Evolutionary conservation across 225 moss, liverwort and hornwort species (phyloP), one percentile per base, ranked within the genome.

Genomic region (Neckera pumila): DNA sequence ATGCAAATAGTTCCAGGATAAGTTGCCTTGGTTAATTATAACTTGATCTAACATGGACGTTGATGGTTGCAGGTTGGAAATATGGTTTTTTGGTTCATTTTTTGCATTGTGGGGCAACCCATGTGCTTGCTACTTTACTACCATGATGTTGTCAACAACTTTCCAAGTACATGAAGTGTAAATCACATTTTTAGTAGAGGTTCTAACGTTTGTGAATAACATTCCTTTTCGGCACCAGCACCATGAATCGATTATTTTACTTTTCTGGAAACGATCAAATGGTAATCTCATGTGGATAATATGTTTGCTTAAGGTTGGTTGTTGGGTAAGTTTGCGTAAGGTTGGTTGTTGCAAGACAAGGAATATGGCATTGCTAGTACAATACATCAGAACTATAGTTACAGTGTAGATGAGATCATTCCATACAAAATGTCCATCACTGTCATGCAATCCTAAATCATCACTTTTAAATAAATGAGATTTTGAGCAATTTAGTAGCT

Each of bases 61-160:
- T 72, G 53, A 33, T 90, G 90, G 77, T 38, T 91, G 90, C 97
- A 98, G 98, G 93, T 98, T 87, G 98, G 98, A 83, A 97, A 99
- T 90, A 96, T 99, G 96, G 94, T 98, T 45, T 98, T 98, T 58
- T 98, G 97, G 97, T 96, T 97, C 91, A 95, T 97, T 88, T 98
- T 98, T 83, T 98, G 98, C 90, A 98, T 97, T 19, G 97, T 98
- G 82, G 98, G 98, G n/a, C 98, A 98, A 89, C 97, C 98, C 70
- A 98, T 98, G 98, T 98, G 98, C 89, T 88, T 98, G 87, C 96
- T 98, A 65, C 92, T 98, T 49, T 98, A 98, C 90, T 98, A 98
- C 89, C 98, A 98, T 47, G 98, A 98, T 57, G 95, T 98, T 49
- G 95, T 95, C 61, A 98, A 97, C 84, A 92, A 87, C 85, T 70